Conservation (phyloP, 2,329 filamentous ascomycete genomes). For the Fusarium chlamydosporum region DNA sequence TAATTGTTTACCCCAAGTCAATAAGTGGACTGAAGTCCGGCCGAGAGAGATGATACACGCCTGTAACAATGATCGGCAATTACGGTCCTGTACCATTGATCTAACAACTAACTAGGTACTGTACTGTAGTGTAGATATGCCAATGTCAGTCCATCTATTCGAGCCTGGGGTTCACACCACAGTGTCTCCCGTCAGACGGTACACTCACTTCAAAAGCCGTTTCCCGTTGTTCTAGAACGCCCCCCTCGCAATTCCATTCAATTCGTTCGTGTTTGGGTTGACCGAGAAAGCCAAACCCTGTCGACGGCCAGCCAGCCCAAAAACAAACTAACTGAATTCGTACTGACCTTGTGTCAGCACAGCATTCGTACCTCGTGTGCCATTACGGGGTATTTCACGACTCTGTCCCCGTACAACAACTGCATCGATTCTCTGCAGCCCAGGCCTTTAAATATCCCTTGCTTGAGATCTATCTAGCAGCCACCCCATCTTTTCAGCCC, state of each 20-base stretch:
- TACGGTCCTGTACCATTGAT: too few species aligned
- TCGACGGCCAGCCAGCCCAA: background rate
- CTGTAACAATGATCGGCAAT: too few species aligned
- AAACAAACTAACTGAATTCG: conserved; percentile 21
- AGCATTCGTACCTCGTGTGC: conserved; percentile 4
- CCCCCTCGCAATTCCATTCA: too few species aligned
- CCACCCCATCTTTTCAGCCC: background rate
- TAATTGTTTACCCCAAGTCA: fast-evolving
- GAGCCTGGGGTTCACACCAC: too few species aligned
- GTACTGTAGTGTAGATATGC: too few species aligned
- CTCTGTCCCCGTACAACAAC: conserved; percentile 15
- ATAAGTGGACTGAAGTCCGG: background rate
- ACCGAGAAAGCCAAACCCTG: background rate
- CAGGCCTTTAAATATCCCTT: conserved; percentile 6
- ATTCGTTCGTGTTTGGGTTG: background rate
- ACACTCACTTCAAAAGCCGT: too few species aligned
- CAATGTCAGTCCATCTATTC: background rate
- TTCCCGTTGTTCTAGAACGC: conserved; percentile 4
- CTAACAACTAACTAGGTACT: too few species aligned
- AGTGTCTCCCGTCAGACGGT: too few species aligned
- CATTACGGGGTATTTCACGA: conserved; percentile 37
- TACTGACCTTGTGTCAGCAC: conserved; percentile 9
- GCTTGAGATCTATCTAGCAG: background rate
- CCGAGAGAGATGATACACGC: background rate
- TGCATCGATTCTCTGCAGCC: conserved; percentile 3